phyloP scores from a whole-genome alignment of 2,329 filamentous ascomycete genomes.

The Pyrenophora teres region DNA sequence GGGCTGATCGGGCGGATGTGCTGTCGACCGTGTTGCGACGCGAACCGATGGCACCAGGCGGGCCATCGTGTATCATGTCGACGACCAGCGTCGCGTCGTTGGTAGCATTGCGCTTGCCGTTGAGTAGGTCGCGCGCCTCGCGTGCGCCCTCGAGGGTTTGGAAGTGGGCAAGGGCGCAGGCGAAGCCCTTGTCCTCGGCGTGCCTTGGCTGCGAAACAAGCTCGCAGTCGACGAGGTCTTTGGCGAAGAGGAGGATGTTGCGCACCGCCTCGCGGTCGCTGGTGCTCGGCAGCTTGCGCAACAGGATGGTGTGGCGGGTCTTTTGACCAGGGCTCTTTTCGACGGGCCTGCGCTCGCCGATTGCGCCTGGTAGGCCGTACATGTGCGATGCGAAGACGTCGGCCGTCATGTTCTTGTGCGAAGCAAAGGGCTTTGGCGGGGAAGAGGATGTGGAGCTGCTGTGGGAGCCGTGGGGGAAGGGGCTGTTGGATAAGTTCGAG shows the following conservation, averaged over 20 bases:
- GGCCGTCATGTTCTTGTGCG: conserved; percentile 46
- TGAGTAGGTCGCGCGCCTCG: conserved; percentile 62
- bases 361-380: conserved; percentile 48
- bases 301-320: conserved; percentile 51
- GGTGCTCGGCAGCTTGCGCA: conserved; percentile 64
- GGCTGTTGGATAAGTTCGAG: conserved; percentile 47
- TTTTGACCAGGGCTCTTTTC: conserved; percentile 42
- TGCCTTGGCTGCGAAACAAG: conserved; percentile 58
- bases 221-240: conserved; percentile 64
- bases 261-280: conserved; percentile 63
- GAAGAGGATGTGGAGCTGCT: conserved; percentile 49
- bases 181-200: conserved; percentile 61
- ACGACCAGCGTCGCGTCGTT: conserved; percentile 64
- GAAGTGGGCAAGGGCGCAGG: conserved; percentile 64
- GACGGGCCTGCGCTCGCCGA: conserved; percentile 48
- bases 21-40: conserved; percentile 62
- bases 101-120: conserved; percentile 66
- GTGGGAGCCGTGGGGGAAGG: conserved; percentile 47
- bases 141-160: conserved; percentile 61
- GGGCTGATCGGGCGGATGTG: conserved; percentile 49
- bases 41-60: conserved; percentile 48
- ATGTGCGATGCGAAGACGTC: conserved; percentile 50
- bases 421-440: conserved; percentile 42
- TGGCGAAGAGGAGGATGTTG: conserved; percentile 68
- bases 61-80: conserved; percentile 57